A percentile compares a stretch with the other conserved stretches of the same genome.
phyloP scores from a whole-genome alignment of 140 eudicot genomes.

The Bidens hawaiensis region DNA sequence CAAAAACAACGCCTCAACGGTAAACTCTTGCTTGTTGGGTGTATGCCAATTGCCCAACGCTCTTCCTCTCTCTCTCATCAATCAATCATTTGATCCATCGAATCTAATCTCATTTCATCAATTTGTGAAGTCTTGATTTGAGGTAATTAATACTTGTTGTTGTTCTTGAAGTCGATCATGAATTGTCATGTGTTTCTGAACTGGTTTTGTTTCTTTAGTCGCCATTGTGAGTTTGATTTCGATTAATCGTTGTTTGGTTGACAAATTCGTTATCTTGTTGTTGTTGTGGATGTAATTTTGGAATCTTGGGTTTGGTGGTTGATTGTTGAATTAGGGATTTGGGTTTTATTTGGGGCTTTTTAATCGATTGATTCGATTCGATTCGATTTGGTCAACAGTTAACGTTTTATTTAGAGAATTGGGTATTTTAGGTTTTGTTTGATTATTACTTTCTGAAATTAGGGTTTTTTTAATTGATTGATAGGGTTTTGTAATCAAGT shows the following conservation, averaged over 20 bases:
- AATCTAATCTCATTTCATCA: constrained; percentile 23
- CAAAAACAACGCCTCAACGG: constrained; percentile 32
- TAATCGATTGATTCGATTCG: too few relatives aligned
- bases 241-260: constrained; percentile 4
- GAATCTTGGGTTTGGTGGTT: constrained; percentile 5
- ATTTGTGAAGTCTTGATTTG: constrained; percentile 18
- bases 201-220: neutral
- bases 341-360: too few relatives aligned
- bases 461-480: constrained; percentile 13
- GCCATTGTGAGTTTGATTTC: constrained; percentile 2
- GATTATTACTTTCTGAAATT: neutral
- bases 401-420: neutral
- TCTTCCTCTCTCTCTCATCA: constrained; percentile 4
- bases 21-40: constrained; percentile 25
- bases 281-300: constrained; percentile 1
- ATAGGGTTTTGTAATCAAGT: neutral
- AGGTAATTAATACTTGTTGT: constrained; percentile 18
- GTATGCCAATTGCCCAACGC: constrained; percentile 19
- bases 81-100: constrained; percentile 12
- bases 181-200: constrained; percentile 10
- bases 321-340: constrained; percentile 21
- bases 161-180: neutral
- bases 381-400: neutral
- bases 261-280: constrained; percentile 5
- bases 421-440: constrained; percentile 4